A percentile compares a stretch with the other conserved stretches of the same genome.
Evolutionary conservation across 2,329 filamentous ascomycete species (phyloP).

Genomic region (Lachnellula cervina): DNA sequence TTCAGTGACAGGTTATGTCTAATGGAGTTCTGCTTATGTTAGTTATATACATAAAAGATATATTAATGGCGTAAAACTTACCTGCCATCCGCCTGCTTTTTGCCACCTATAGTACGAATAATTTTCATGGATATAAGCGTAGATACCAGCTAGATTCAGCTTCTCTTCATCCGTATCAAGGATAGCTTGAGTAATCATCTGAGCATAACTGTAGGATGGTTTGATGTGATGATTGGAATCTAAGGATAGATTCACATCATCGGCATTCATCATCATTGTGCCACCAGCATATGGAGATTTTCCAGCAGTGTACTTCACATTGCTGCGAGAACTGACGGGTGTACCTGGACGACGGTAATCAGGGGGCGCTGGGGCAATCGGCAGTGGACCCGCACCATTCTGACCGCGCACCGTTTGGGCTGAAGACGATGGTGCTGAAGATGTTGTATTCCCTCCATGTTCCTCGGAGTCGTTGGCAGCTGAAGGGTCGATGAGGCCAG

Average conservation of each 20-base stretch:
- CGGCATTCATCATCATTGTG: slow-evolving; percentile 43
- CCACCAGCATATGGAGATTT: slow-evolving; percentile 32
- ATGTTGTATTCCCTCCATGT: slow-evolving; percentile 9
- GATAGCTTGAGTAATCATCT: slow-evolving; percentile 95
- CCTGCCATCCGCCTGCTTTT: slow-evolving; percentile 78
- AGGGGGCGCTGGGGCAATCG: slow-evolving; percentile 55
- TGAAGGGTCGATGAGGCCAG: slow-evolving; percentile 43
- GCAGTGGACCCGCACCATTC: slow-evolving; percentile 34
- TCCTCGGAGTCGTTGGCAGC: slow-evolving; percentile 13
- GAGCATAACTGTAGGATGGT: slow-evolving; percentile 92
- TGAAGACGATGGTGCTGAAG: slow-evolving; percentile 3
- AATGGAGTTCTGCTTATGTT: slow-evolving; percentile 71
- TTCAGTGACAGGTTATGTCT: slow-evolving; percentile 94
- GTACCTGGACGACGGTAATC: slow-evolving; percentile 58
- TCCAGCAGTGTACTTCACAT: slow-evolving; percentile 20
- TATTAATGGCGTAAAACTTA: slow-evolving; percentile 38
- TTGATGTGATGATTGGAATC: slow-evolving; percentile 89
- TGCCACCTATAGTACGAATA: slow-evolving; percentile 92
- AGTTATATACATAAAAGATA: slow-evolving; percentile 17
- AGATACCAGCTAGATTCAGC: slow-evolving; percentile 86
- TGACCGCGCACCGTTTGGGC: slow-evolving; percentile 11
- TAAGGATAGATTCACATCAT: slow-evolving; percentile 68
- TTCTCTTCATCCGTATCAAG: slow-evolving; percentile 81
- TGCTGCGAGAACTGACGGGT: slow-evolving; percentile 34
- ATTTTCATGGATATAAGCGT: slow-evolving; percentile 83